A percentile compares a stretch with the other conserved stretches of the same genome.
These are phyloP conservation scores for Fusarium penzigii DNA, from an alignment of 2,329 filamentous ascomycete genomes.

Conservation along the genomic window DNA sequence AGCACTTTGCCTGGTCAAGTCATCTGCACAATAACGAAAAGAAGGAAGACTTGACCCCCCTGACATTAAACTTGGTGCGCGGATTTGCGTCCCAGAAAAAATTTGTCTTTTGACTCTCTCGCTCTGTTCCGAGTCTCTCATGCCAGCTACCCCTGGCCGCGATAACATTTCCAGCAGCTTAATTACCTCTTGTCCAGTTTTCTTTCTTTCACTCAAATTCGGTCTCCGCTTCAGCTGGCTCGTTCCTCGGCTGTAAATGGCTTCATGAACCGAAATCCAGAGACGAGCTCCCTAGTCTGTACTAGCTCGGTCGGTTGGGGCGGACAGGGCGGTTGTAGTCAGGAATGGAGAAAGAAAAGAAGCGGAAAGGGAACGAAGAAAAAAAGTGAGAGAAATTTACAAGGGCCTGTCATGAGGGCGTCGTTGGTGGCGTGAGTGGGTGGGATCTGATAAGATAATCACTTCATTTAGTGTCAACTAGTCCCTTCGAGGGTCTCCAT, in stretches of 20 bases:
- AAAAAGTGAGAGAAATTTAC: not conserved
- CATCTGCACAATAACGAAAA: not conserved
- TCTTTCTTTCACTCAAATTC: not conserved
- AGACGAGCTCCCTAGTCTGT: conserved; percentile 2
- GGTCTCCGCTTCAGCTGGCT: not conserved
- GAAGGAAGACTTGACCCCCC: not conserved
- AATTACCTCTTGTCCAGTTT: not conserved
- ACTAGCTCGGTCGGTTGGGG: conserved; percentile 1
- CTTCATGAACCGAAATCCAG: not conserved
- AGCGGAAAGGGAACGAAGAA: not conserved
- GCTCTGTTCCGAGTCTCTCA: not conserved
- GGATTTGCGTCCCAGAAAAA: not conserved
- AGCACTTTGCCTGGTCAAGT: not conserved
- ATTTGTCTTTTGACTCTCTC: not conserved
- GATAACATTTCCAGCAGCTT: not conserved
- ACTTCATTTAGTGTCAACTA: not conserved
- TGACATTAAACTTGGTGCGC: not conserved
- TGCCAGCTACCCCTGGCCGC: not conserved
- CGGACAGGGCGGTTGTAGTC: not conserved
- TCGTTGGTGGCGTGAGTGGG: conserved; percentile 2
- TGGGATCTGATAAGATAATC: conserved; percentile 3
- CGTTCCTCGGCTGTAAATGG: conserved; percentile 1
- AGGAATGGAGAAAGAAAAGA: not conserved
- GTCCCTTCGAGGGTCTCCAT: not conserved
- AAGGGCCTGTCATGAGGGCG: not conserved